phyloP scores from a whole-genome alignment of 2,329 filamentous ascomycete species.

The Ascomycota sp. region DNA sequence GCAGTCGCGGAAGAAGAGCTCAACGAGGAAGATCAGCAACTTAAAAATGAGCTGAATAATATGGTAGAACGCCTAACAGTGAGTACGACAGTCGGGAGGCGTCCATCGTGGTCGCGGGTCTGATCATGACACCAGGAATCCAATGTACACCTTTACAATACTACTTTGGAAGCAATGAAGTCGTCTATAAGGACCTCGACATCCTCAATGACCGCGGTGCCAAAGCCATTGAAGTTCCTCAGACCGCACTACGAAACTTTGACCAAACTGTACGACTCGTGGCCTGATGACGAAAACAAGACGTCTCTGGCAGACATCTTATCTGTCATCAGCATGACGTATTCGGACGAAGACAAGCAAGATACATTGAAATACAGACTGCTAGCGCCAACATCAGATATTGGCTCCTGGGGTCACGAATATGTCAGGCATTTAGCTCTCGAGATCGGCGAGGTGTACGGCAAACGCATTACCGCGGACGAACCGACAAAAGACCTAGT shows the following conservation, averaged over 20 bases:
- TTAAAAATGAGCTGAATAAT: constrained; percentile 97
- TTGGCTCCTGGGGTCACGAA: constrained; percentile 95
- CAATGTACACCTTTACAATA: constrained; percentile 72
- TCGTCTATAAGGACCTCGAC: constrained; percentile 97
- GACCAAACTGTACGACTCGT: constrained; percentile 72
- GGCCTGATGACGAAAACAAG: constrained; percentile 71
- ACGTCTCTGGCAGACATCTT: constrained; percentile 82
- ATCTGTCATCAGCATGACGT: constrained; percentile 97
- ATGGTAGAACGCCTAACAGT: constrained; percentile 87
- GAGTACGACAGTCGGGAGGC: constrained; percentile 8
- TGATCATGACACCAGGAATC: constrained; percentile 41
- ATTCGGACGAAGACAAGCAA: constrained; percentile 85
- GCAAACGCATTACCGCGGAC: constrained; percentile 68
- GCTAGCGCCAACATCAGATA: constrained; percentile 73
- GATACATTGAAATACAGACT: constrained; percentile 94
- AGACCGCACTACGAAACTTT: constrained; percentile 89
- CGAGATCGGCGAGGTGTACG: constrained; percentile 89
- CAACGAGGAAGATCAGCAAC: constrained; percentile 92
- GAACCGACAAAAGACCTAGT: constrained; percentile 68
- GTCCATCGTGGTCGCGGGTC: background rate
- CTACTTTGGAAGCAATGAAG: constrained; percentile 90
- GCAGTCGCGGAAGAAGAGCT: constrained; percentile 54
- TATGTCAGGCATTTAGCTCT: constrained; percentile 90
- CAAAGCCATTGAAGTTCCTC: constrained; percentile 94
- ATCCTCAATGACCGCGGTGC: constrained; percentile 97